Conservation (phyloP, 2,329 filamentous ascomycete species). For the Microdochium bolleyi region DNA sequence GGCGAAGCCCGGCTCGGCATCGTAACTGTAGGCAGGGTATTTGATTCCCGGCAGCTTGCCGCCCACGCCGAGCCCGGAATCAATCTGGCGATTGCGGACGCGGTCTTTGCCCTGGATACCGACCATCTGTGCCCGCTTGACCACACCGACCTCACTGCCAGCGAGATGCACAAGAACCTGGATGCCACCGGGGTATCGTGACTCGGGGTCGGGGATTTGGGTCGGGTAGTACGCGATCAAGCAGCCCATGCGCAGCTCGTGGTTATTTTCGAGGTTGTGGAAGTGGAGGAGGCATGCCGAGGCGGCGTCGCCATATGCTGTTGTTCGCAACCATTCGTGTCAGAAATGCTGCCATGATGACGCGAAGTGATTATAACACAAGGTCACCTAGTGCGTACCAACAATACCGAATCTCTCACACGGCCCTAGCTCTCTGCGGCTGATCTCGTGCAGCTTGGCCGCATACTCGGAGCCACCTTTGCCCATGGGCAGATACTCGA, state of each 20-base stretch:
- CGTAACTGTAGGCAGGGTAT: slow-evolving; percentile 31
- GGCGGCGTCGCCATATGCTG: slow-evolving; percentile 35
- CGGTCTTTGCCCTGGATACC: slow-evolving; percentile 36
- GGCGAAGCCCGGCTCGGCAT: slow-evolving; percentile 57
- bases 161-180: slow-evolving; percentile 30
- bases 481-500: slow-evolving; percentile 32
- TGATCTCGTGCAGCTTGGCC: slow-evolving; percentile 22
- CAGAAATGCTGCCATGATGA: background rate
- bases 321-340: slow-evolving; percentile 1
- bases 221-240: slow-evolving; percentile 38
- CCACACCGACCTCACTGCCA: slow-evolving; percentile 29
- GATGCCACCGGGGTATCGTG: slow-evolving; percentile 29
- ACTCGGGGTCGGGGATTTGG: slow-evolving; percentile 31
- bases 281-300: slow-evolving; percentile 33
- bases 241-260: slow-evolving; percentile 30
- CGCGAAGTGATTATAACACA: slow-evolving; percentile 5
- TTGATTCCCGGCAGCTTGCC: slow-evolving; percentile 21
- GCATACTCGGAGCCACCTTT: slow-evolving; percentile 23
- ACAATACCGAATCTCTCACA: slow-evolving; percentile 36
- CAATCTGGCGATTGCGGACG: slow-evolving; percentile 21
- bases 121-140: slow-evolving; percentile 32
- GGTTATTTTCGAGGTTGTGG: slow-evolving; percentile 34
- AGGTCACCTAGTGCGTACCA: no score
- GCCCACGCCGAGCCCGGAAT: slow-evolving; percentile 27
- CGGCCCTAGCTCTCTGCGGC: slow-evolving; percentile 22